Evolutionary conservation across 2,329 filamentous ascomycete genomes (phyloP), one percentile per base, ranked within the genome.

Genomic region (Fusarium tanahbumbuense): DNA sequence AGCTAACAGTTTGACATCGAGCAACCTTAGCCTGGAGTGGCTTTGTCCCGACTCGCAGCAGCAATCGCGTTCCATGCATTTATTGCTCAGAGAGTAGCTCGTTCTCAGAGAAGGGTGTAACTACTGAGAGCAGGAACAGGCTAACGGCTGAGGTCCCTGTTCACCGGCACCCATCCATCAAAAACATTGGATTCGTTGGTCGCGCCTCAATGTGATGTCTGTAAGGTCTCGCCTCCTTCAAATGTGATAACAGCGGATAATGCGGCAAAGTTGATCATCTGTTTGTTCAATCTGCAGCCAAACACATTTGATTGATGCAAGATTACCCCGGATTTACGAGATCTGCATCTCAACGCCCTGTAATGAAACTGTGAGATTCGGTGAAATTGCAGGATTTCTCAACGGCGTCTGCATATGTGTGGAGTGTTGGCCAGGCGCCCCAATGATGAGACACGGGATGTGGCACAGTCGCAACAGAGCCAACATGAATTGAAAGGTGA

Each of bases 1-100:
- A 37, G 34, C 9, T 1, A 37, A n/a, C 34, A 37, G 6, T n/a
- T 37, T 37, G 34, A 37, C 34, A 18, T n/a, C 34, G 18, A 37
- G 16, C 34, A n/a, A 6, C 9, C 9, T 18, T 7, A 37, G 18
- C 9, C 10, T 37, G 18, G 5, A n/a, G 10, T n/a, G 2, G 18
- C 11, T 37, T 1, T n/a, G 4, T 4, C 34, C n/a, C 3, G 10
- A n/a, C 3, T 37, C 18, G 3, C 18, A n/a, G 0, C 0, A 37
- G 16, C 0, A 37, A 37, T 0, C 9, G 9, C 34, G 16, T n/a
- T n/a, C 16, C 11, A 4, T 37, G 3, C 18, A 37, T 11, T n/a
- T 1, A 6, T 37, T 11, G 3, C 16, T 9, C 9, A 11, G 9
- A 5, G 16, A 37, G 9, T n/a, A n/a, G 34, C 5, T 37, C 34